Evolutionary conservation across 2,329 filamentous ascomycete genomes (phyloP).

Genomic region (Thelonectria olida): DNA sequence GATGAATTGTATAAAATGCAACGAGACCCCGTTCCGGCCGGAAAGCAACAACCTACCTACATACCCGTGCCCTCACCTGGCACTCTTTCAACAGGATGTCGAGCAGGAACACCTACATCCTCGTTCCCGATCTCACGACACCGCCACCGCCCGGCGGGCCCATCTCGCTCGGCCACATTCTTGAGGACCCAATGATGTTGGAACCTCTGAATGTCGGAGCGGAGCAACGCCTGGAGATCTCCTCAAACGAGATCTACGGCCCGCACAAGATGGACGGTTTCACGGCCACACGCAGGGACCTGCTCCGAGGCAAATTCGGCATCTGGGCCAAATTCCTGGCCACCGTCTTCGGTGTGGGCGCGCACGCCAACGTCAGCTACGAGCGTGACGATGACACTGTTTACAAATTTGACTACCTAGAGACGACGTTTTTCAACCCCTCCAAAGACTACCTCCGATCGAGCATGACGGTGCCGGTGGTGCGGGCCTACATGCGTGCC

Average conservation of each 20-base stretch:
- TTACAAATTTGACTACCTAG: not conserved
- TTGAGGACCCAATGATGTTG: conserved; percentile 23
- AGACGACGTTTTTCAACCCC: conserved; percentile 2
- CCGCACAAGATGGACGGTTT: not conserved
- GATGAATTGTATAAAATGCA: too few species aligned
- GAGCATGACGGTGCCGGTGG: not conserved
- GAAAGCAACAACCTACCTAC: too few species aligned
- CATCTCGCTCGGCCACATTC: conserved; percentile 30
- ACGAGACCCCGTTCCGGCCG: too few species aligned
- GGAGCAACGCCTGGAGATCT: conserved; percentile 44
- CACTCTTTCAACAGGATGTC: too few species aligned
- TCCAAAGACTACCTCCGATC: not conserved
- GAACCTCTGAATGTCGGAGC: conserved; percentile 1
- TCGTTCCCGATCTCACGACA: conserved; percentile 4
- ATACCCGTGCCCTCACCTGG: too few species aligned
- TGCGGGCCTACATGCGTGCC: not conserved
- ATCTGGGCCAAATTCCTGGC: not conserved
- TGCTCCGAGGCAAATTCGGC: not conserved
- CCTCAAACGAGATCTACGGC: conserved; percentile 44
- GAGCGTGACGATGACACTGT: not conserved
- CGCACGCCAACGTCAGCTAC: not conserved
- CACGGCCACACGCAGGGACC: not conserved
- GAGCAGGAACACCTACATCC: not conserved
- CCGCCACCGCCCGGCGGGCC: conserved; percentile 20
- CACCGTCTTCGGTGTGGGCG: not conserved